A percentile compares a stretch with the other conserved stretches of the same genome.
These are phyloP conservation scores for Amoeboaphelidium protococcarum DNA, from an alignment of 371 early-diverging fungal species.

Conservation along the genomic window DNA sequence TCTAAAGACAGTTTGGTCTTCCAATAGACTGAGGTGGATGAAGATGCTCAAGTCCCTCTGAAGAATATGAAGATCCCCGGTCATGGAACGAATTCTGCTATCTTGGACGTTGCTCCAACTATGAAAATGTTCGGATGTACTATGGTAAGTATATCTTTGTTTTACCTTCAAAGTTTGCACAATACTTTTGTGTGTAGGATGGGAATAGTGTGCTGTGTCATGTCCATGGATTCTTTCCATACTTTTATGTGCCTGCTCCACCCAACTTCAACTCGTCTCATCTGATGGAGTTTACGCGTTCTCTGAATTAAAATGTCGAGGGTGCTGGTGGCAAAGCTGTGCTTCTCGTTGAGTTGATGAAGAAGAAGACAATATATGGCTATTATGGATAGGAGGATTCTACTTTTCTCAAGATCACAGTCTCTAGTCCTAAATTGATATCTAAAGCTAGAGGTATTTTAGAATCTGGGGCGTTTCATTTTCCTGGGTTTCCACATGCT, in stretches of 20 bases:
- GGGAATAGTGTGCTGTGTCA: slow-evolving; percentile 72
- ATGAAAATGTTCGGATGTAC: too few species aligned
- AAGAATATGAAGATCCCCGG: too few species aligned
- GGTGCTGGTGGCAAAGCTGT: slow-evolving; percentile 8
- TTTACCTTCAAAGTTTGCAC: too few species aligned
- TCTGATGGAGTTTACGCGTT: slow-evolving; percentile 21
- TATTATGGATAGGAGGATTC: slow-evolving; percentile 4
- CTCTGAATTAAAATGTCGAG: slow-evolving; percentile 23
- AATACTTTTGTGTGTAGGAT: too few species aligned
- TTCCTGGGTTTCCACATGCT: slow-evolving; percentile 14
- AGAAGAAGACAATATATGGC: slow-evolving; percentile 54
- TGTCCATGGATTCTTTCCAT: slow-evolving; percentile 75
- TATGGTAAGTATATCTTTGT: too few species aligned
- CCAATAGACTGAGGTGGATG: not conserved
- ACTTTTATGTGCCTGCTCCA: slow-evolving; percentile 87
- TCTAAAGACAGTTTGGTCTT: not conserved
- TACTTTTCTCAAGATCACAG: slow-evolving; percentile 36
- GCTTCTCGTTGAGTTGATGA: slow-evolving; percentile 26
- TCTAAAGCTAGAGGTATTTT: slow-evolving; percentile 6
- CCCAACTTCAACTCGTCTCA: slow-evolving; percentile 32
- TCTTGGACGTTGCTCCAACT: too few species aligned
- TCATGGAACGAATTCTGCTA: too few species aligned
- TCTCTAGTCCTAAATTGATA: slow-evolving; percentile 21
- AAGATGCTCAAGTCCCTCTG: too few species aligned
- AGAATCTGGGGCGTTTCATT: slow-evolving; percentile 5